phyloP scores from a whole-genome alignment of 225 moss, liverwort and hornwort genomes.

The Pleurozium schreberi region DNA sequence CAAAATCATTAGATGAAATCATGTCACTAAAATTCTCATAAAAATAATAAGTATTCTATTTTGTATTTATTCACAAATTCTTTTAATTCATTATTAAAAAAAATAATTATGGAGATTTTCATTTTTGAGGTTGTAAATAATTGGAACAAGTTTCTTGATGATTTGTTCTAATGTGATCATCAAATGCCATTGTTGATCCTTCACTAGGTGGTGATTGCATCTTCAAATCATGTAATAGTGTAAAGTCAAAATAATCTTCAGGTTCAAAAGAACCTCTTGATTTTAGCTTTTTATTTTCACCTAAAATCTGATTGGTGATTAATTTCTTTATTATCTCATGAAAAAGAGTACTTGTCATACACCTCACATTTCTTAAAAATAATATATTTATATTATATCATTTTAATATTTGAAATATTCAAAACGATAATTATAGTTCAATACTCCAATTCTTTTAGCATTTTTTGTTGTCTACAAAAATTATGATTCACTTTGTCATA shows the following conservation, averaged over 20 bases:
- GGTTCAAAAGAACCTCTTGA: constrained; percentile 24
- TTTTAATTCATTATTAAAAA: neutral
- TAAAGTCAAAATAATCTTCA: constrained; percentile 57
- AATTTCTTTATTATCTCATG: neutral
- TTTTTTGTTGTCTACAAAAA: neutral
- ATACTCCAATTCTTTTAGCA: neutral
- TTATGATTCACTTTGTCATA: neutral
- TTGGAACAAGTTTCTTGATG: constrained; percentile 19
- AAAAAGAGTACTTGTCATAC: neutral
- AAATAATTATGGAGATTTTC: neutral
- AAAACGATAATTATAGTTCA: neutral
- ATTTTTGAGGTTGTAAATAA: constrained; percentile 8
- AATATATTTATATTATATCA: neutral
- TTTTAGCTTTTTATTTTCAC: neutral
- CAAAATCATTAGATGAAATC: neutral
- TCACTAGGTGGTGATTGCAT: neutral
- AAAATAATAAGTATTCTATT: neutral
- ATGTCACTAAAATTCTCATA: neutral
- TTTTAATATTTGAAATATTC: no score
- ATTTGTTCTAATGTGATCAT: neutral
- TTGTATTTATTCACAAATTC: neutral
- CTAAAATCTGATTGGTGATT: neutral
- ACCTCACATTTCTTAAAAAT: neutral
- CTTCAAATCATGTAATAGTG: neutral
- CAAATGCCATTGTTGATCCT: neutral